Evolutionary conservation across 179 eudicot genomes (phyloP), one percentile per base, ranked within the genome.

Genomic region (Beta macrorhiza): DNA sequence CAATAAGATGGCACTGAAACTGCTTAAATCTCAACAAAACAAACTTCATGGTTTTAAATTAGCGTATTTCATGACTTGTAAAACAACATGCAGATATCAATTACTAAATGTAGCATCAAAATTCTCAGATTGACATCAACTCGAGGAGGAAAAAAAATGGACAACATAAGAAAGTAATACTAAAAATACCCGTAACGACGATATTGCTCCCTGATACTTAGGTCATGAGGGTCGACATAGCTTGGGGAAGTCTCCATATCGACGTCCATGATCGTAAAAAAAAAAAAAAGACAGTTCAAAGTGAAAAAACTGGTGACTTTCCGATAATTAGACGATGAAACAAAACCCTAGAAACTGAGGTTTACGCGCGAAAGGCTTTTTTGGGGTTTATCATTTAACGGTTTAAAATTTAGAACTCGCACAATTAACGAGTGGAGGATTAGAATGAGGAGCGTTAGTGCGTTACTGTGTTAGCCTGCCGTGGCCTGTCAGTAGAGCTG

Each of bases 191-290:
- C 93, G 82, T 91, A 93, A 29, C 97, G 92, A 49, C 95, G 97
- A 83, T 71, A 93, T 22, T 85, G 93, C 82, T 91, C 97, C 72
- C 97, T 79, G 47, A 77, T 80, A 68, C 86, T 87, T 82, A 89
- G 82, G 82, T 93, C 89, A 70, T 88, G 83, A 25, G 97, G 92
- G 76, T 93, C 93, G 61, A 85, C 89, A 55, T 89, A 87, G 85
- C 87, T 89, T 4, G 97, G 97, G 83, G 97, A 91, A 81, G 92
- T 81, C 10, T 90, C 93, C 92, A 87, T 90, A 47, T 92, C 92
- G 9, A 91, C 87, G 25, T 90, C 90, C 92, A 90, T 90, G 22
- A n/a, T n/a, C 47, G 76, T 15, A 14, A 25, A 25, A 25, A 25
- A 25, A 25, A 25, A 25, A 25, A 25, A 25, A 25, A 12, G 5